Base-by-base conservation (phyloP, 1,284 basidiomycete genomes). In the Sporisorium exsertum region DNA sequence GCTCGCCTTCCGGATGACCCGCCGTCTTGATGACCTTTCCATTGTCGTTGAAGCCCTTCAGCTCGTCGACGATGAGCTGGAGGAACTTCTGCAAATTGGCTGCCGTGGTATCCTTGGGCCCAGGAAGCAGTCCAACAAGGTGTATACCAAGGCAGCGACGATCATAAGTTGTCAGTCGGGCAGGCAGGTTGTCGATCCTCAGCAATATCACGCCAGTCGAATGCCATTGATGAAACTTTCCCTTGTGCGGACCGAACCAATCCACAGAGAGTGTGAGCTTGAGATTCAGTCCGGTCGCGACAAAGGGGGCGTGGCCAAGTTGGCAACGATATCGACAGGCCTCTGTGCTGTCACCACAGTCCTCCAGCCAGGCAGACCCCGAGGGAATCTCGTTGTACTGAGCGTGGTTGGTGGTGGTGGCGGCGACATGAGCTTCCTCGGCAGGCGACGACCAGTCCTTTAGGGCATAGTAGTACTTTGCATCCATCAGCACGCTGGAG, bases 241-340 rank as follows among this genome's bases (percentile, higher is more conserved):
- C 59, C 27, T 61, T 52, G 59, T 29, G 29, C 15, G 42, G 32
- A 3, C 50, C 29, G 22, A 61, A 61, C 59, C 59, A 61, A 37
- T 61, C 51, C 7, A 61, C 42, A 7, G 29, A 61, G 18, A 61
- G 51, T 24, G 51, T 61, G 51, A 61, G 24, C 59, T 61, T 61
- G 59, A 61, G 35, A 35, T 35, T 35, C 7, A 35, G 35, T 35
- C 35, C 29, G 29, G 29, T 32, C 29, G 29, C 29, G 10, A 32
- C 29, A 10, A 32, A 32, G 10, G 29, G 29, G 29, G 29, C 29
- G 10, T 32, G 29, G 29, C 29, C 29, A 10, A 32, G 29, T 10
- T 32, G 29, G 29, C 29, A 32, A 10, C 29, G 29, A 32, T 32
- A 32, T 32, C 10, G 29, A 10, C 29, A 32, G 29, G 29, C 29